Conservation (phyloP, 73 alveolate species). For the Blepharisma japonicum region DNA sequence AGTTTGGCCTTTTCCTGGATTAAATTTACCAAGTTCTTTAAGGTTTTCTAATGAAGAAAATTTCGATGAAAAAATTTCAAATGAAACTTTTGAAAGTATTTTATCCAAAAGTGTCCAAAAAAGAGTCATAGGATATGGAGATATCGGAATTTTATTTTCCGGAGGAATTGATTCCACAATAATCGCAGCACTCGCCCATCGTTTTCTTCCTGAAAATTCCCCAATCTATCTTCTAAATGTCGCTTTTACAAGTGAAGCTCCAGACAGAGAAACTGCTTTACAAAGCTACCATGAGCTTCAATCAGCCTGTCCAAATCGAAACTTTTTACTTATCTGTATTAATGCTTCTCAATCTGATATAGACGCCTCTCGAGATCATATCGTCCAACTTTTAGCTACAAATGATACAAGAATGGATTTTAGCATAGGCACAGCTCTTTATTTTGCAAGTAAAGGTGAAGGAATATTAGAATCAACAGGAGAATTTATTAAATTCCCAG, state of each 20-base stretch:
- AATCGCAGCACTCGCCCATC: conserved; percentile 49
- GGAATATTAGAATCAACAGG: conserved; percentile 43
- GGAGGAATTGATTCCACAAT: conserved; percentile 91
- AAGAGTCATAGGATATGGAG: conserved; percentile 35
- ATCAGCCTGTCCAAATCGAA: conserved; percentile 53
- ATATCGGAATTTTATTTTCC: conserved; percentile 75
- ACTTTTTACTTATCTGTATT: conserved; percentile 52
- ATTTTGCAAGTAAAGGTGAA: conserved; percentile 72
- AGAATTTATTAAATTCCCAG: conserved; percentile 16
- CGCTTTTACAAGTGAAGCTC: conserved; percentile 71
- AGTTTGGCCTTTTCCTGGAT: conserved; percentile 19
- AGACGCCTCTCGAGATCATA: conserved; percentile 45
- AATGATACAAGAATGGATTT: conserved; percentile 87
- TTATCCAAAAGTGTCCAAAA: conserved; percentile 42
- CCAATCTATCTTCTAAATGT: conserved; percentile 72
- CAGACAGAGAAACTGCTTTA: conserved; percentile 78
- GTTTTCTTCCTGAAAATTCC: conserved; percentile 30
- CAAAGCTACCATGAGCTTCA: conserved; percentile 63
- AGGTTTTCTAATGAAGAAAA: conserved; percentile 36
- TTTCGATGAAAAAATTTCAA: conserved; percentile 40
- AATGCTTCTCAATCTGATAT: conserved; percentile 53
- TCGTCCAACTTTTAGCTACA: conserved; percentile 58
- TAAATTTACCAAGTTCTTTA: conserved; percentile 4
- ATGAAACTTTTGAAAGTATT: conserved; percentile 46
- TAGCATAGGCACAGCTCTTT: conserved; percentile 84